Evolutionary conservation across 2,329 filamentous ascomycete species (phyloP).

Genomic region (Ascochyta lentis): DNA sequence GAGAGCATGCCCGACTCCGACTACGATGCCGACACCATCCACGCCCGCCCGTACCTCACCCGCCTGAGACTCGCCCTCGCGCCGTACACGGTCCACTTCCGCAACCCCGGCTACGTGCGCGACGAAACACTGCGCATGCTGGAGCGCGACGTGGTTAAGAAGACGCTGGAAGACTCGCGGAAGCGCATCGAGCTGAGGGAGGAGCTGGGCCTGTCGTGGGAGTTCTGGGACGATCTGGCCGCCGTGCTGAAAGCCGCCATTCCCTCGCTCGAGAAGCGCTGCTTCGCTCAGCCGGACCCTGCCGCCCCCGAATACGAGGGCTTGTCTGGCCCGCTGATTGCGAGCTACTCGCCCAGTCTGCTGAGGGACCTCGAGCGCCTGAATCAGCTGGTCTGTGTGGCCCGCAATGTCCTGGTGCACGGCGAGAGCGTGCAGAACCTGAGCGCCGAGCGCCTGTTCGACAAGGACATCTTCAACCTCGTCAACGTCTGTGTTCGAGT

Average conservation of each 20-base stretch:
- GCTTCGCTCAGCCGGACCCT: conserved; percentile 66
- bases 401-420: conserved; percentile 66
- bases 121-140: conserved; percentile 65
- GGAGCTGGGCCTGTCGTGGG: conserved; percentile 62
- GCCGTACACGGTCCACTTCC: conserved; percentile 65
- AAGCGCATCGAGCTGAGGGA: conserved; percentile 63
- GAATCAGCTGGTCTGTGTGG: conserved; percentile 67
- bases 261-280: conserved; percentile 66
- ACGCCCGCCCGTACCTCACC: conserved; percentile 49
- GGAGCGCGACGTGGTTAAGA: conserved; percentile 61
- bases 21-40: conserved; percentile 18
- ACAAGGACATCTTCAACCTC: conserved; percentile 66
- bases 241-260: conserved; percentile 65
- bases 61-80: conserved; percentile 55
- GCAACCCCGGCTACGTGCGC: conserved; percentile 65
- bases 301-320: conserved; percentile 63
- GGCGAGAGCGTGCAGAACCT: conserved; percentile 68
- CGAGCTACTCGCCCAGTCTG: conserved; percentile 63
- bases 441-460: conserved; percentile 65
- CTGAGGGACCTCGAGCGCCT: conserved; percentile 68
- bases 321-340: conserved; percentile 66
- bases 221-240: conserved; percentile 67
- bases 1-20: conserved; percentile 24
- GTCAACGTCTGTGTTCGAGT: conserved; percentile 70
- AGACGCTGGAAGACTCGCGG: conserved; percentile 65